Evolutionary conservation across 306 rosid species (phyloP).

Genomic region (Boehmeria nivea): DNA sequence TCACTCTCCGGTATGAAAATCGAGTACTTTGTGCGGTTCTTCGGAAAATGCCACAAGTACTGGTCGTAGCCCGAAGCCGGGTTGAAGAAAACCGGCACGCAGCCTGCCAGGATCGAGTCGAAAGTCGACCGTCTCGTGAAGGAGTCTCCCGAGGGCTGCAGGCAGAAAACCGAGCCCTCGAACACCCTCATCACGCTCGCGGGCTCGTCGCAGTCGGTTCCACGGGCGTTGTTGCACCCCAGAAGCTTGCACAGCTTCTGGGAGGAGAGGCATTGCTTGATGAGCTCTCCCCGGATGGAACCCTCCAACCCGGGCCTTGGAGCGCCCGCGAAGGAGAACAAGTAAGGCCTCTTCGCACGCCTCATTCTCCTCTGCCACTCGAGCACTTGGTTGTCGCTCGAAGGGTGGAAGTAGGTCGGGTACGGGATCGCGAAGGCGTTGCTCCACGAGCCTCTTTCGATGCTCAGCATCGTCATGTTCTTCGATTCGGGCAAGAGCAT

Average conservation of each 20-base stretch:
- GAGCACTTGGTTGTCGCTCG: background rate
- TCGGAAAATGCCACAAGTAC: conserved; percentile 7
- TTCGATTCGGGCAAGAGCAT: background rate
- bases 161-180: conserved; percentile 1
- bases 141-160: conserved; percentile 6
- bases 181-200: background rate
- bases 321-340: conserved; percentile 3
- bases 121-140: background rate
- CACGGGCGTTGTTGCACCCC: background rate
- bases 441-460: background rate
- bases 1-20: background rate
- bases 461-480: background rate
- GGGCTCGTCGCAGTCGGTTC: background rate
- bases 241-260: background rate
- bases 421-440: background rate
- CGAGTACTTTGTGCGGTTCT: background rate
- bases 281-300: conserved; percentile 1
- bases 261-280: background rate
- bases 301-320: background rate
- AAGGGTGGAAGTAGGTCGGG: conserved; percentile 11
- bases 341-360: background rate
- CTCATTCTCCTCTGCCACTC: conserved; percentile 3
- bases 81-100: conserved; percentile 5
- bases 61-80: background rate
- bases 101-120: conserved; percentile 7